Base-by-base conservation (phyloP, 768 basidiomycete species). In the Rhizopogon vulgaris region DNA sequence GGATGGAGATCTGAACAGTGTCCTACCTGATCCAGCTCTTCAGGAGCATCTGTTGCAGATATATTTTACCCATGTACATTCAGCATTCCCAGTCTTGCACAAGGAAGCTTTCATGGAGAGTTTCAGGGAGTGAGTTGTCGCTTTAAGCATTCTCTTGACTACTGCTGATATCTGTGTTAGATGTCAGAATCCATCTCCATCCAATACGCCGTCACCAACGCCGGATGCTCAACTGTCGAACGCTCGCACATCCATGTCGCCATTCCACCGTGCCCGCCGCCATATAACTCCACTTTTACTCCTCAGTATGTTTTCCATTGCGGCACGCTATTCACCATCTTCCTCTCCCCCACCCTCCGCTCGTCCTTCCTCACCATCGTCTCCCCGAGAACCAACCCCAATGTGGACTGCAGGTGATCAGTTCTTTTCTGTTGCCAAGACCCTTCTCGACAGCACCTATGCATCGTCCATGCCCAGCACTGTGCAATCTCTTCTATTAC, bases 361-460 rank as follows among this genome's bases (percentile, higher is more conserved):
- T 52, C 27, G 60, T 68, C 54, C 69, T 63, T 58, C 59, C 59
- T 45, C 65, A 54, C 17, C 64, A 58, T 12, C 71, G 64, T 57
- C 61, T 12, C 61, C 62, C 4, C 78, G 79, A 3, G 74, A 79
- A 55, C 70, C 73, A 22, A 63, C 74, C 15, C 65, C 71, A n/a
- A 90, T 92, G 87, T 92, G 90, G 89, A 72, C 74, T 8, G 87
- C 87, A 0, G 90, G 90, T 7, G 87, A 91, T 63, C 70, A 78
- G 30, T 90, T 84, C 64, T 76, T 89, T 37, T 73, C 79, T 53
- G 68, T 73, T 43, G 90, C 89, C 17, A 88, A 88, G 60, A 66
- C 70, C 7, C 69, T 89, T 24, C 73, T 92, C 10, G 81, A 87
- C 65, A 69, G 70, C 38, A 75, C 80, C 1, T 90, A 89, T 58